Base-by-base conservation (phyloP, 129 eudicot species). In the Escallonia herrerae region DNA sequence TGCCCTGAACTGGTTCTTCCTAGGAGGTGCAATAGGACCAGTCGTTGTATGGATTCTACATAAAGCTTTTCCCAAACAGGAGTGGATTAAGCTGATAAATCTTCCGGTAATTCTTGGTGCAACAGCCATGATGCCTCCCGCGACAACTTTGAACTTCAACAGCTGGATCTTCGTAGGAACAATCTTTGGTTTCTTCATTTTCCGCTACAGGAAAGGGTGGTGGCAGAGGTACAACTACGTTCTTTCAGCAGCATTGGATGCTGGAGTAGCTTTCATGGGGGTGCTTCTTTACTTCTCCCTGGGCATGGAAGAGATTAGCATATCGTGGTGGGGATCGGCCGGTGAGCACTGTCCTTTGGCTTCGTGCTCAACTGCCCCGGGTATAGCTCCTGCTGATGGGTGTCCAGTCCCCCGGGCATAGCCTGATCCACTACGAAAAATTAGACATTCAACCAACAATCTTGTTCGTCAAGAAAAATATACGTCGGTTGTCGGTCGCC, bases 211-310 rank as follows among this genome's bases (percentile, higher is more conserved):
- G 56, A 87, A 84, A 63, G 67, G 14, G 54, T 90, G 95, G 97
- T 90, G 97, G 97, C 70, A 77, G 43, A 82, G 74, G 78, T 90
- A 90, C 63, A 90, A 90, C 40, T 90, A 90, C 37, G 77, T 90
- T 0, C 86, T 90, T 0, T 90, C 97, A 6, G 97, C 89, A 0
- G 95, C 83, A 2, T 54, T 90, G 54, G 97, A 90, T 74, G 95
- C 95, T 0, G 95, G 95, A 2, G 71, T 83, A 40, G 97, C 97
- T 11, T 90, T 87, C 63, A 90, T 90, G 95, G 85, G 80, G 0
- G 81, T 83, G 43, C 59, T 86, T 52, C 15, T 90, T n/a, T 90
- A 78, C 65, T 90, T 86, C 66, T 48, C 56, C 2, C 68, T 82
- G 7, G 56, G 68, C 1, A 79, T 68, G 71, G 64, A 73, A 40